These are phyloP conservation scores for Paramecium primaurelia DNA, from an alignment of 73 alveolate species.

Conservation along the genomic window DNA sequence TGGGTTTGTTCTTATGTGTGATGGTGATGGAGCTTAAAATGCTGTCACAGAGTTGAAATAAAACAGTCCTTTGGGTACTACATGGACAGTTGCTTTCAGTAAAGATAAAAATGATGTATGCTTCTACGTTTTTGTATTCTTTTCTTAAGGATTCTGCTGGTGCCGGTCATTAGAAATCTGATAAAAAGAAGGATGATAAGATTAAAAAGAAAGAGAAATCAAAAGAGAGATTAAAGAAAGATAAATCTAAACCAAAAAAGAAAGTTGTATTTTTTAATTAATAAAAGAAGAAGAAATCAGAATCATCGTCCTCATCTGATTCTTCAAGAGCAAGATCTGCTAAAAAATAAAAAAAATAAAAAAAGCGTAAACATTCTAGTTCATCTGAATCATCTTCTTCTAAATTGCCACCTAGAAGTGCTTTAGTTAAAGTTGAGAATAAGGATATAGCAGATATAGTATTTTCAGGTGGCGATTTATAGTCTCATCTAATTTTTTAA, in stretches of 20 bases:
- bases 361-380: slow-evolving; percentile 3
- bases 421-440: slow-evolving; percentile 5
- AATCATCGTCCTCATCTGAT: slow-evolving; percentile 6
- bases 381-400: slow-evolving; percentile 52
- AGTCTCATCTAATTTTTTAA: neutral
- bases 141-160: slow-evolving; percentile 2
- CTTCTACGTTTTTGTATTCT: neutral
- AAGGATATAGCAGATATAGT: neutral
- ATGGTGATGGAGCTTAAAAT: slow-evolving; percentile 43
- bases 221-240: neutral
- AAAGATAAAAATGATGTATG: slow-evolving; percentile 37
- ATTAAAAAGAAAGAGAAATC: neutral
- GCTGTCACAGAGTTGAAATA: slow-evolving; percentile 38
- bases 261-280: neutral
- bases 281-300: neutral
- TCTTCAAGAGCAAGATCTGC: slow-evolving; percentile 38
- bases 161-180: slow-evolving; percentile 1
- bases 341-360: neutral
- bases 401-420: slow-evolving; percentile 45
- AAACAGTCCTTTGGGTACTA: slow-evolving; percentile 24
- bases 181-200: neutral
- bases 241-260: neutral
- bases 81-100: slow-evolving; percentile 49
- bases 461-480: neutral
- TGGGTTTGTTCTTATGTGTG: slow-evolving; percentile 54